Evolutionary conservation across 164 flowering plant species (phyloP).

Genomic region (Chimonanthus salicifolius): DNA sequence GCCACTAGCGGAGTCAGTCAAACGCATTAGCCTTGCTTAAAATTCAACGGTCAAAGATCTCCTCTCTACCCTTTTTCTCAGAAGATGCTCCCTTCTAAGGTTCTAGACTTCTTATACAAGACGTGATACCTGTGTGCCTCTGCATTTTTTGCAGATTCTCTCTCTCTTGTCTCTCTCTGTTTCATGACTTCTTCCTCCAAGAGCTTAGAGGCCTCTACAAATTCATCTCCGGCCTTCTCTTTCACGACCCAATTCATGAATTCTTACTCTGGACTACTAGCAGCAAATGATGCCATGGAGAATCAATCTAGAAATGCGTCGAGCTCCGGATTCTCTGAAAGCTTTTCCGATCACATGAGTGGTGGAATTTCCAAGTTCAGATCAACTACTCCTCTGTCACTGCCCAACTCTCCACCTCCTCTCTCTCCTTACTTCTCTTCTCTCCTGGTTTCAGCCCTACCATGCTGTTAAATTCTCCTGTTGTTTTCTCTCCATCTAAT

Average conservation of each 20-base stretch:
- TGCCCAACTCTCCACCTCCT: constrained; percentile 53
- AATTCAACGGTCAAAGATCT: constrained; percentile 13
- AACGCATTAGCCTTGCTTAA: constrained; percentile 39
- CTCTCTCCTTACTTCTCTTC: constrained; percentile 51
- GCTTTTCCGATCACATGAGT: constrained; percentile 13
- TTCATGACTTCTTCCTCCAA: constrained; percentile 35
- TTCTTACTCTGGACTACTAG: constrained; percentile 27
- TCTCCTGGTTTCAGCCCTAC: constrained; percentile 51
- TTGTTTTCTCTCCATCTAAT: constrained; percentile 40
- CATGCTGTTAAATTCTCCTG: constrained; percentile 56
- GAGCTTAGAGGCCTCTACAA: constrained; percentile 29
- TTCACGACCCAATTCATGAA: constrained; percentile 33
- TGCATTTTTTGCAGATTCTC: neutral
- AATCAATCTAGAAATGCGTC: constrained; percentile 2
- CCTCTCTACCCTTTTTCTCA: constrained; percentile 7
- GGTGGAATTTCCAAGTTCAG: constrained; percentile 49
- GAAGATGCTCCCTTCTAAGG: constrained; percentile 13
- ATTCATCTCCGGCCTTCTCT: constrained; percentile 26
- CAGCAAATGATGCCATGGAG: constrained; percentile 12
- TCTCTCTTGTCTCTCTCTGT: constrained; percentile 13
- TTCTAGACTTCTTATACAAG: neutral
- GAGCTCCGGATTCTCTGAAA: constrained; percentile 18
- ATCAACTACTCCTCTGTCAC: constrained; percentile 45
- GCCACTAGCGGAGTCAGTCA: constrained; percentile 21
- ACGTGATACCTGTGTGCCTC: neutral